phyloP scores from a whole-genome alignment of 2,329 filamentous ascomycete species.

The Fusarium lyarnte region DNA sequence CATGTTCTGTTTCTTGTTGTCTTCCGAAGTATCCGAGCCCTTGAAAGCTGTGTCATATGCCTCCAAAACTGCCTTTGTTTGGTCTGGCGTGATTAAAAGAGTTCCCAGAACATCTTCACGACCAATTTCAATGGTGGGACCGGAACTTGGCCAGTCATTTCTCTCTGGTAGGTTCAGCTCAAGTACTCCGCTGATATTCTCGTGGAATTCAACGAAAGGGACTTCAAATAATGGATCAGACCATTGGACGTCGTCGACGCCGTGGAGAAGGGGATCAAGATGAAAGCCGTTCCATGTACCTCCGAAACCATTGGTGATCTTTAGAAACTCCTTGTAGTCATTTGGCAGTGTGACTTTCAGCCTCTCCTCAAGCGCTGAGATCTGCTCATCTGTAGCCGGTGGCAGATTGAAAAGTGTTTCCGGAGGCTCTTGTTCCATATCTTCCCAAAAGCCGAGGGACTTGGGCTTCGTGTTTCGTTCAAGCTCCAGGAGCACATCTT shows the following conservation, averaged over 20 bases:
- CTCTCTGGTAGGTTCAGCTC: not conserved
- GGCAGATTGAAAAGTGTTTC: slow-evolving; percentile 27
- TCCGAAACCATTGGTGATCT: slow-evolving; percentile 33
- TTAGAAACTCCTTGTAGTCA: slow-evolving; percentile 35
- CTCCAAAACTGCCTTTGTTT: slow-evolving; percentile 2
- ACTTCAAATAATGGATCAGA: not conserved
- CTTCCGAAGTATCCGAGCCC: not conserved
- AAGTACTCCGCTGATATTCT: not conserved
- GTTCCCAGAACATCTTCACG: not conserved
- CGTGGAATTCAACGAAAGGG: slow-evolving; percentile 10
- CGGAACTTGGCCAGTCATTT: slow-evolving; percentile 21
- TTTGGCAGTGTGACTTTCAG: slow-evolving; percentile 3
- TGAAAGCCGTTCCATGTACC: slow-evolving; percentile 32
- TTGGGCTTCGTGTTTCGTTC: slow-evolving; percentile 24
- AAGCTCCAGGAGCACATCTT: slow-evolving; percentile 11
- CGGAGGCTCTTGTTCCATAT: not conserved
- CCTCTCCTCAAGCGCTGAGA: slow-evolving; percentile 16
- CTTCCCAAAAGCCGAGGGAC: not conserved
- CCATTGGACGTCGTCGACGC: slow-evolving; percentile 27
- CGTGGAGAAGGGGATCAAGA: slow-evolving; percentile 1
- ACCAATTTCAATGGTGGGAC: slow-evolving; percentile 12
- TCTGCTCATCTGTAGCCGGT: slow-evolving; percentile 28
- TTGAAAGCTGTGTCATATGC: slow-evolving; percentile 21
- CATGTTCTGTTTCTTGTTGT: not conserved
- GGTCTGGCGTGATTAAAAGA: slow-evolving; percentile 9